Evolutionary conservation across 345 rosid species (phyloP).

Genomic region (Pugionium cornutum): DNA sequence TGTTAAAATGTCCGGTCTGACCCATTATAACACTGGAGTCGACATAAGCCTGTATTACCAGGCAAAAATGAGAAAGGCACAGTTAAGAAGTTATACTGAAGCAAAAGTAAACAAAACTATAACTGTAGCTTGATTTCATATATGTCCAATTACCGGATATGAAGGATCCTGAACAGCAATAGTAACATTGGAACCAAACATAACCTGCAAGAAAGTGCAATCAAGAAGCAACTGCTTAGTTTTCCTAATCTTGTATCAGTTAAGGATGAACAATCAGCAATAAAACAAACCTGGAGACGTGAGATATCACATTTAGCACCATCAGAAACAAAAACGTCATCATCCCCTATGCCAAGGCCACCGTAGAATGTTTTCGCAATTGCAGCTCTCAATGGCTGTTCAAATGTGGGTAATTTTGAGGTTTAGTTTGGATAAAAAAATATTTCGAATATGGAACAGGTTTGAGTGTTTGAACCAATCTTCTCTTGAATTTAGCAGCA

Average conservation of each 20-base stretch:
- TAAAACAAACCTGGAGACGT: constrained; percentile 80
- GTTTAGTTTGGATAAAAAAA: constrained; percentile 14
- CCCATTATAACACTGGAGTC: constrained; percentile 98
- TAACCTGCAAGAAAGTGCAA: constrained; percentile 51
- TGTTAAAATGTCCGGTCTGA: constrained; percentile 74
- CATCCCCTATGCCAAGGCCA: constrained; percentile 79
- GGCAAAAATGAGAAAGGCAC: neutral
- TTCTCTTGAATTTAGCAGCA: constrained; percentile 5
- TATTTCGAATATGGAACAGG: neutral
- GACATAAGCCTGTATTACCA: constrained; percentile 73
- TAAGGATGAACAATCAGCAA: neutral
- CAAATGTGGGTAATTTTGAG: constrained; percentile 4
- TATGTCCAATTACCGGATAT: constrained; percentile 70
- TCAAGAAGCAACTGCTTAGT: constrained; percentile 18
- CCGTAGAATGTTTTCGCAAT: constrained; percentile 70
- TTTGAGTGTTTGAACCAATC: neutral
- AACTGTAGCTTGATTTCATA: constrained; percentile 18
- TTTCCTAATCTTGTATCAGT: neutral
- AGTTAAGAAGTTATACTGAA: neutral
- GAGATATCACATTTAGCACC: constrained; percentile 98
- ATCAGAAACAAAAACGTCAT: constrained; percentile 93
- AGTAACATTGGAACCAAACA: constrained; percentile 80
- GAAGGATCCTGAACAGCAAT: constrained; percentile 98
- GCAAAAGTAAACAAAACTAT: constrained; percentile 11
- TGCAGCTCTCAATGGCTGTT: constrained; percentile 83